Conservation (phyloP, 2,329 filamentous ascomycete genomes). For the Cytospora chrysosperma region DNA sequence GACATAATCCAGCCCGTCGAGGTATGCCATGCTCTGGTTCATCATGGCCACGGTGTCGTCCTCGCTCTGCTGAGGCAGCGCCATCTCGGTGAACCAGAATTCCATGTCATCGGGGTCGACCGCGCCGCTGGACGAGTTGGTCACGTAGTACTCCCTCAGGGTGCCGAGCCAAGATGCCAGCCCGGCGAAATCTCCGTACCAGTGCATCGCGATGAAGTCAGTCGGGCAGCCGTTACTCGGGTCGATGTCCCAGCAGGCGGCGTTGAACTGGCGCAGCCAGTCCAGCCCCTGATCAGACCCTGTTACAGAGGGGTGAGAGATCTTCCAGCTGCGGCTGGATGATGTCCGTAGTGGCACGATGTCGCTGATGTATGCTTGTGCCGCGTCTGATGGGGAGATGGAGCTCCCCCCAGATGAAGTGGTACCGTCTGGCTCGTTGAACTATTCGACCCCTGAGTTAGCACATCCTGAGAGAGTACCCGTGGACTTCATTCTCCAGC, state of each 20-base stretch:
- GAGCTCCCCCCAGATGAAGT: conserved; percentile 40
- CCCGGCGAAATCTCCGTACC: conserved; percentile 40
- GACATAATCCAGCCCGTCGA: conserved; percentile 37
- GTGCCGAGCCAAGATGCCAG: conserved; percentile 37
- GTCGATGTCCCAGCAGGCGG: conserved; percentile 40
- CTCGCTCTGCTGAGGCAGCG: conserved; percentile 36
- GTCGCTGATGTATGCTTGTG: conserved; percentile 37
- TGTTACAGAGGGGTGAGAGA: conserved; percentile 43
- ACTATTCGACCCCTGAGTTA: conserved; percentile 21
- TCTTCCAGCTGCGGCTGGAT: conserved; percentile 34
- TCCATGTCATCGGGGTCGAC: conserved; percentile 28
- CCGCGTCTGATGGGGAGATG: conserved; percentile 40
- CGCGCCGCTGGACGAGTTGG: not conserved
- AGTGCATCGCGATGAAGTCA: conserved; percentile 43
- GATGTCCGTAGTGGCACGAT: conserved; percentile 36
- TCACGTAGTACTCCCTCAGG: conserved; percentile 37
- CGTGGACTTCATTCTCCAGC: too few species aligned
- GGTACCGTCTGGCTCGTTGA: conserved; percentile 44
- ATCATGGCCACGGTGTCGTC: conserved; percentile 40
- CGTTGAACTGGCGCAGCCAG: conserved; percentile 42
- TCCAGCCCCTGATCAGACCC: conserved; percentile 39
- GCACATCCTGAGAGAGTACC: too few species aligned
- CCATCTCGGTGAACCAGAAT: conserved; percentile 44
- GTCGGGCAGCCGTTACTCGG: conserved; percentile 37
- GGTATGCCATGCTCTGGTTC: conserved; percentile 38